Conservation (phyloP, 2,329 filamentous ascomycete genomes). For the Phyllosticta citrichinensis region DNA sequence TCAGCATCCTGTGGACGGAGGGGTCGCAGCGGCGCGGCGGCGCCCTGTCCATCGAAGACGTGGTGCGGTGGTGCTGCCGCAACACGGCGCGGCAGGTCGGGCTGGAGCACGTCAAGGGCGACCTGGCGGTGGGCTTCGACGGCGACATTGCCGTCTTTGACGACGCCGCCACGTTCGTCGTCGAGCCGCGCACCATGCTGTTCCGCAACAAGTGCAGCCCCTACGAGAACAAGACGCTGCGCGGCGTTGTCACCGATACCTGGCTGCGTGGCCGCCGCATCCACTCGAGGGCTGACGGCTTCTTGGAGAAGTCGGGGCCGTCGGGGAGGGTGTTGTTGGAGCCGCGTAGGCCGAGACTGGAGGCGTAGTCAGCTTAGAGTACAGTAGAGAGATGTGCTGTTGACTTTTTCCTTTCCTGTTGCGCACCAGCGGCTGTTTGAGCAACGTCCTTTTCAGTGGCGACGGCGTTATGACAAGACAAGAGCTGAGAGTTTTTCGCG, state of each 20-base stretch:
- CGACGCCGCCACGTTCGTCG: constrained; percentile 66
- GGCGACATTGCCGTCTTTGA: constrained; percentile 91
- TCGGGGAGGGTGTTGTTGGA: constrained; percentile 43
- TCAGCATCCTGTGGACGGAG: constrained; percentile 82
- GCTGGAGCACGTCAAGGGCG: constrained; percentile 70
- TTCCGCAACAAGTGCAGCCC: constrained; percentile 91
- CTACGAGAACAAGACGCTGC: constrained; percentile 72
- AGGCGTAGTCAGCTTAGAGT: background rate
- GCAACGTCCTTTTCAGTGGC: background rate
- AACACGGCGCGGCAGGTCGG: constrained; percentile 88
- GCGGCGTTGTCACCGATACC: constrained; percentile 72
- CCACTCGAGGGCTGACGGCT: constrained; percentile 57
- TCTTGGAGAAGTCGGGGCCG: constrained; percentile 48
- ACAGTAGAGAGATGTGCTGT: background rate
- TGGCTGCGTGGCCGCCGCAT: constrained; percentile 71
- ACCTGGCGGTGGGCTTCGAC: constrained; percentile 69
- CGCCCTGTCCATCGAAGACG: constrained; percentile 56
- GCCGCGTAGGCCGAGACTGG: constrained; percentile 24
- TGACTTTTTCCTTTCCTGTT: too few relatives aligned
- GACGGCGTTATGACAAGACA: too few relatives aligned
- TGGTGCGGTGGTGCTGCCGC: constrained; percentile 74
- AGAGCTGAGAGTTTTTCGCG: too few relatives aligned
- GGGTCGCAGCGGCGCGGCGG: constrained; percentile 42
- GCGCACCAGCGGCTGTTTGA: too few relatives aligned
- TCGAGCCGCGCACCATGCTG: constrained; percentile 65